Conservation (phyloP, 1,284 basidiomycete genomes). For the Sanghuangporus sanghuang region DNA sequence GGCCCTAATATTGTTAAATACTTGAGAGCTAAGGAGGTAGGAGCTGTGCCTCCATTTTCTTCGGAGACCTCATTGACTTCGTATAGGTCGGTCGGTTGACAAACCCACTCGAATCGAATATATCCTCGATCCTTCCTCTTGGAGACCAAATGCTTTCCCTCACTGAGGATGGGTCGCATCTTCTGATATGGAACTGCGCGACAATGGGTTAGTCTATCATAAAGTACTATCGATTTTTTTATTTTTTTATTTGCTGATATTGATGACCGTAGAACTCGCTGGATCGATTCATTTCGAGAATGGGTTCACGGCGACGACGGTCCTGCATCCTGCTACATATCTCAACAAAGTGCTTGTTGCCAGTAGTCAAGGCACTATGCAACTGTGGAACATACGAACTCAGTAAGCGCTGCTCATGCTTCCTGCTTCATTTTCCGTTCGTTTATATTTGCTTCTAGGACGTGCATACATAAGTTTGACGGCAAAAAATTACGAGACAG, state of each 20-base stretch:
- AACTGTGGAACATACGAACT: constrained; percentile 93
- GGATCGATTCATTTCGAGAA: constrained; percentile 67
- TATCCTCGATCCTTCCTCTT: constrained; percentile 69
- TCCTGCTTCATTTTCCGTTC: not conserved
- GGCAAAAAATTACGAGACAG: constrained; percentile 44
- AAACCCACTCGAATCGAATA: constrained; percentile 59
- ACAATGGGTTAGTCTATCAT: constrained; percentile 47
- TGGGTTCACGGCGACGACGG: constrained; percentile 76
- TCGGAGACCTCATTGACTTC: constrained; percentile 15
- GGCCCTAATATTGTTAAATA: constrained; percentile 76
- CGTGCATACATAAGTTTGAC: constrained; percentile 61
- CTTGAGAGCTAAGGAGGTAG: constrained; percentile 81
- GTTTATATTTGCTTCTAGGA: constrained; percentile 34
- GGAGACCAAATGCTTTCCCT: constrained; percentile 77
- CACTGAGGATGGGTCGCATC: constrained; percentile 72
- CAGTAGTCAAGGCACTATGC: constrained; percentile 76
- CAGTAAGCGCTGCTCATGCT: constrained; percentile 46
- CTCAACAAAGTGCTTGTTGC: constrained; percentile 93
- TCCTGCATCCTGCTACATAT: constrained; percentile 95
- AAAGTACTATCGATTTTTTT: too few species aligned
- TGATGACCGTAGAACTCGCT: constrained; percentile 42
- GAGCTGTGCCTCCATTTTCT: constrained; percentile 16
- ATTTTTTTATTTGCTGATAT: too few species aligned
- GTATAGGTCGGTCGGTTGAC: constrained; percentile 43
- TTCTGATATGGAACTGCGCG: constrained; percentile 79